phyloP scores from a whole-genome alignment of 2,329 filamentous ascomycete species.

The Drechslera avenae region DNA sequence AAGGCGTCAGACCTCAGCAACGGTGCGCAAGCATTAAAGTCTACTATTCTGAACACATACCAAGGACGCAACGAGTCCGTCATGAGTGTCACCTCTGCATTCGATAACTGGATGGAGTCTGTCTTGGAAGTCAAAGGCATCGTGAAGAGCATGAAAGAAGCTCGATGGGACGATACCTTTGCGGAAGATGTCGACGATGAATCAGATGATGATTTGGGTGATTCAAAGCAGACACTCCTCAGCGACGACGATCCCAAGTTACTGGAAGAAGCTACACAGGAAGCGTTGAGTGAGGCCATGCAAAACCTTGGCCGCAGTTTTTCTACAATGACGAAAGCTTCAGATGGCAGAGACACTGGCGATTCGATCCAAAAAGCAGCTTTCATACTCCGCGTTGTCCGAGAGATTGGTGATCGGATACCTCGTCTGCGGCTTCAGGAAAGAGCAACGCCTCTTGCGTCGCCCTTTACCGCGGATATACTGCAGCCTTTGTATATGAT shows the following conservation, averaged over 20 bases:
- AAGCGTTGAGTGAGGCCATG: constrained; percentile 63
- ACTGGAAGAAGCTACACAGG: constrained; percentile 64
- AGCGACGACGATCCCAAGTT: constrained; percentile 73
- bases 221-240: constrained; percentile 68
- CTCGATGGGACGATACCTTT: constrained; percentile 76
- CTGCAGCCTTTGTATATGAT: constrained; percentile 68
- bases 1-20: constrained; percentile 68
- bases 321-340: constrained; percentile 55
- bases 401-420: constrained; percentile 70
- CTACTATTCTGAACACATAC: constrained; percentile 69
- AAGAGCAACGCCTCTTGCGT: constrained; percentile 29
- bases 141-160: constrained; percentile 68
- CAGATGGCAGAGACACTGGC: constrained; percentile 33
- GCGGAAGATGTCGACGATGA: constrained; percentile 73
- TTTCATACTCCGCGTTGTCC: constrained; percentile 74
- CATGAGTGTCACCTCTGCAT: constrained; percentile 64
- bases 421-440: constrained; percentile 37
- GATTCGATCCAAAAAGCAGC: constrained; percentile 52
- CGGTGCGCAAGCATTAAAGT: constrained; percentile 71
- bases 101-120: constrained; percentile 74
- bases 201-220: constrained; percentile 73
- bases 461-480: constrained; percentile 53
- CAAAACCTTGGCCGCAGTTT: constrained; percentile 63
- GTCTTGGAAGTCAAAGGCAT: constrained; percentile 70
- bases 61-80: constrained; percentile 75